phyloP scores from a whole-genome alignment of 352 stramenopile species.

The Globisporangium nodosum region DNA sequence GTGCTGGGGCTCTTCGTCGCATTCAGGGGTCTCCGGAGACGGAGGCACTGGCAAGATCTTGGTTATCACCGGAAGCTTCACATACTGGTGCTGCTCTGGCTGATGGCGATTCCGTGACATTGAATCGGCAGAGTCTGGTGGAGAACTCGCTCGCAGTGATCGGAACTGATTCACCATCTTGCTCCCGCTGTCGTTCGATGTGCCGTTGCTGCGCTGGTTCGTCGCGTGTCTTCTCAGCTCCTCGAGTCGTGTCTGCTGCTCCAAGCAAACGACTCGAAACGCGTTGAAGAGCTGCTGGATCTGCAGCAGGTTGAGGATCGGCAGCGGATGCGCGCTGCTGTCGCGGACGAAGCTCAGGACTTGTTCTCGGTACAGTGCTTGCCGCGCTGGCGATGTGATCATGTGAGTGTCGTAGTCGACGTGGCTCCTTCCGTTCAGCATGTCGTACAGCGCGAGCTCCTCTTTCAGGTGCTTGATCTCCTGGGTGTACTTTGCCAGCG shows the following conservation, averaged over 20 bases:
- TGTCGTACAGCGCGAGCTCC: conserved; percentile 62
- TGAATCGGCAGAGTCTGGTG: background rate
- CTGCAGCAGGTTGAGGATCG: conserved; percentile 42
- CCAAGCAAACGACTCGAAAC: conserved; percentile 40
- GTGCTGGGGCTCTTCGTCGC: background rate
- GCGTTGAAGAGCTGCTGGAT: conserved; percentile 34
- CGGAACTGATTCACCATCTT: conserved; percentile 53
- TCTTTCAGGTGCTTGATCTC: conserved; percentile 52
- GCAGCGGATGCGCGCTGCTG: conserved; percentile 11
- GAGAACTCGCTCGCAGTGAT: conserved; percentile 23
- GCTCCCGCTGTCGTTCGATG: conserved; percentile 19
- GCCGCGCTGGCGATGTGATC: conserved; percentile 9
- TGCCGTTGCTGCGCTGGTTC: background rate
- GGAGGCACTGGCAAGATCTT: background rate
- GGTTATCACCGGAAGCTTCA: conserved; percentile 1
- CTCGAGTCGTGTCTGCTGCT: conserved; percentile 9
- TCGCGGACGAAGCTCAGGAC: conserved; percentile 34
- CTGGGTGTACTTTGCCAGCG: conserved; percentile 24
- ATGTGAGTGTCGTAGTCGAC: conserved; percentile 26
- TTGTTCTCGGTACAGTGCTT: conserved; percentile 18
- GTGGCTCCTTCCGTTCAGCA: conserved; percentile 34
- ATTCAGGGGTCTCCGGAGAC: conserved; percentile 4
- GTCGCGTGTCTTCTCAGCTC: background rate
- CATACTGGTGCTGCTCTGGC: background rate
- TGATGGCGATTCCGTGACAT: background rate